phyloP scores from a whole-genome alignment of 768 basidiomycete genomes.

The Pleurotus pulmonarius region DNA sequence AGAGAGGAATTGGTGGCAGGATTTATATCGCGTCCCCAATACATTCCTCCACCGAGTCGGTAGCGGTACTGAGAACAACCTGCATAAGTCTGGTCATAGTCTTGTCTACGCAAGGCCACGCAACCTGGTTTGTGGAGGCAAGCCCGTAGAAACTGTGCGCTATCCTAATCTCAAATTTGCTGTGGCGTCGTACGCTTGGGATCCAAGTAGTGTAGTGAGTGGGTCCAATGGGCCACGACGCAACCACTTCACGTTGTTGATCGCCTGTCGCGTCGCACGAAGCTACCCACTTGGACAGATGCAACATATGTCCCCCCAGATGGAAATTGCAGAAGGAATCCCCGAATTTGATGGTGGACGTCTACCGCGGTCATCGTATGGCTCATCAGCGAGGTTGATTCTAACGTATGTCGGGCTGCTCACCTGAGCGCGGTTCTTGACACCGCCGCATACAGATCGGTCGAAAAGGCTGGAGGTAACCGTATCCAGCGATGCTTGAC shows the following conservation, averaged over 20 bases:
- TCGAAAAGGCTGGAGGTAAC: neutral
- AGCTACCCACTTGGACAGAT: neutral
- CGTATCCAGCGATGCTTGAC: neutral
- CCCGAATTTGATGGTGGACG: neutral
- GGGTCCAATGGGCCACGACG: neutral
- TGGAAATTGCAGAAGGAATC: neutral
- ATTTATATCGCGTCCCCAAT: too few species aligned
- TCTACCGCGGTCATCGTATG: neutral
- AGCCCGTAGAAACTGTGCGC: neutral
- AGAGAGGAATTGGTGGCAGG: too few species aligned
- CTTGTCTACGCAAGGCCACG: neutral
- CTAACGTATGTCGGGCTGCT: neutral
- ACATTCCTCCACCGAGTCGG: too few species aligned
- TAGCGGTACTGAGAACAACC: too few species aligned
- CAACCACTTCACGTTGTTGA: neutral
- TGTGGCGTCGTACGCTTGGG: neutral
- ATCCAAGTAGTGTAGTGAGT: neutral
- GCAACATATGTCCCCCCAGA: neutral
- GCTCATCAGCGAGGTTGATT: neutral
- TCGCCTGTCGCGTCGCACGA: neutral
- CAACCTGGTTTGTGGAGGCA: neutral
- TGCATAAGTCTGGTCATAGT: too few species aligned
- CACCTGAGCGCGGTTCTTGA: neutral
- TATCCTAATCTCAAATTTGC: neutral
- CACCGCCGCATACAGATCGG: neutral